A percentile compares a stretch with the other conserved stretches of the same genome.
Conservation (phyloP, 192 early-diverging fungal genomes). For the Coemansia sp. region DNA sequence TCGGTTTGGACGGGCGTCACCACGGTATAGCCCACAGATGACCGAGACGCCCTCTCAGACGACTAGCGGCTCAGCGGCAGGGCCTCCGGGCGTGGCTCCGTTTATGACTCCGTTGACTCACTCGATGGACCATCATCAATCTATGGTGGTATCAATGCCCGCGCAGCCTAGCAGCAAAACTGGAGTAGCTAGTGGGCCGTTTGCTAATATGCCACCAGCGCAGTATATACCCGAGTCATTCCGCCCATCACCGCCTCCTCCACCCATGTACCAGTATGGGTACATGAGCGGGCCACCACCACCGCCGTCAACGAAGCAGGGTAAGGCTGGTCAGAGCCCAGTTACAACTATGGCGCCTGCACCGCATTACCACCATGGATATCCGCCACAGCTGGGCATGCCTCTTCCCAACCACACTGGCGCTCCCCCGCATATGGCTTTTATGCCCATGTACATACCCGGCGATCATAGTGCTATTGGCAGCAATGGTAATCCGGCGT, state of each 20-base stretch:
- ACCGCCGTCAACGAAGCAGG: not conserved
- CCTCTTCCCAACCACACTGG: not conserved
- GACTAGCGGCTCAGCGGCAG: not conserved
- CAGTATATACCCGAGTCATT: slow-evolving; percentile 1
- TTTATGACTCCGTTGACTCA: slow-evolving; percentile 11
- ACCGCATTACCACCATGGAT: slow-evolving; percentile 1
- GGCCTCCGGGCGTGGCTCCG: not conserved
- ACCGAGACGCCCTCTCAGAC: not conserved
- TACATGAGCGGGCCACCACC: not conserved
- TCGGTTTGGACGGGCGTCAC: slow-evolving; percentile 3
- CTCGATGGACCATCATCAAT: not conserved
- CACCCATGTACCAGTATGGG: not conserved
- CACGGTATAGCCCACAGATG: slow-evolving; percentile 15
- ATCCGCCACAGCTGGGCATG: not conserved
- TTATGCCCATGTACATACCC: slow-evolving; percentile 23
- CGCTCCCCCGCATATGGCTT: slow-evolving; percentile 10
- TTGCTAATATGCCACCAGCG: not conserved
- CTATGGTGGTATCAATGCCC: not conserved
- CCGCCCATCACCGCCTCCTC: not conserved
- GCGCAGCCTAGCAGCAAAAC: not conserved
- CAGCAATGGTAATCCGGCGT: not conserved
- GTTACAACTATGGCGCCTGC: not conserved
- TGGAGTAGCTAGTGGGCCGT: not conserved
- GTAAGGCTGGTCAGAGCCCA: not conserved
- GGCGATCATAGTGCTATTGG: not conserved